Evolutionary conservation across 2,329 filamentous ascomycete species (phyloP), one percentile per base, ranked within the genome.

Genomic region (Trichoderma breve): DNA sequence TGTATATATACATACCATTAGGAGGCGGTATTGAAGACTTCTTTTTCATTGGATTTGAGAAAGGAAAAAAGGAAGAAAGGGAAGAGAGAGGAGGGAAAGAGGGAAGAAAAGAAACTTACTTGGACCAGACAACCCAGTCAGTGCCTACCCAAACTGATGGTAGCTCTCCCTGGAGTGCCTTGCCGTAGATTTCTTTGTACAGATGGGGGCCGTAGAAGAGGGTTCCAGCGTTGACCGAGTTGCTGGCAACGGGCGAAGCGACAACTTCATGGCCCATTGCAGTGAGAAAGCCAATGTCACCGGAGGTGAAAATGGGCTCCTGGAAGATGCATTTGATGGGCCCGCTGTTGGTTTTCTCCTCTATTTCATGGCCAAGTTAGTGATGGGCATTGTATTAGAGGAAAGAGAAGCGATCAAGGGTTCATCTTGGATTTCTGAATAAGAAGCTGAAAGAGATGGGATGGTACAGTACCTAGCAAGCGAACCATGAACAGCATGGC

Each of bases 191-290:
- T 47, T 80, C 82, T 26, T 81, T 82, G 71, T 89, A 89, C 72
- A 90, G 83, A 65, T 92, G 90, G 0, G 92, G 84, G 1, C 88
- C 90, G 74, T 88, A 93, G 2, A 91, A 82, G 1, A 93, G 77
- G 0, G 88, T 86, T 0, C 80, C 76, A 0, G 77, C 62, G 18
- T 84, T 82, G 11, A 92, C 82, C 6, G 84, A 75, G 0, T 83
- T 78, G 74, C 88, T 90, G 0, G 84, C 90, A 0, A 71, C 76
- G 0, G 91, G 91, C 2, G 86, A 82, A 1, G 86, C 81, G 4
- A 87, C 81, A 4, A 87, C 82, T 2, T 80, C 70, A 66, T 88
- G 87, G n/a, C 58, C 55, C 18, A 64, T 28, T 6, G 32, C 18
- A 6, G 72, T 77, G 32, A 91, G 84, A 74, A 90, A 91, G 0